Evolutionary conservation across 768 basidiomycete species (phyloP).

Genomic region (Hygrocybe coccinea): DNA sequence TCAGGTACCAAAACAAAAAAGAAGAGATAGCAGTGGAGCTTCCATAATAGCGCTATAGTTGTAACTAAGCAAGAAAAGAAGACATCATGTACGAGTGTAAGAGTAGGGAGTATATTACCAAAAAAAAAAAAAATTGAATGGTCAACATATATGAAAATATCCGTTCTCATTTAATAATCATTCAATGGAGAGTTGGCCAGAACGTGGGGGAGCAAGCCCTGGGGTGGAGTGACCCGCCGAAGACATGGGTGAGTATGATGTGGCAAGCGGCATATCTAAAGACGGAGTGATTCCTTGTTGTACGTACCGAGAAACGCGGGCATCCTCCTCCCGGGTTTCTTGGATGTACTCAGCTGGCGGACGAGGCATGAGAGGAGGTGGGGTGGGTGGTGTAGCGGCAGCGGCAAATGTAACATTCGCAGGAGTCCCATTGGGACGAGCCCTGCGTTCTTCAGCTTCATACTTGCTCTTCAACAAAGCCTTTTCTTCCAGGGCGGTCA

Average conservation of each 20-base stretch:
- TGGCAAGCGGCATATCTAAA: conserved; percentile 10
- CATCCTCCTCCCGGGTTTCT: conserved; percentile 74
- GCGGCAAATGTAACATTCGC: conserved; percentile 18
- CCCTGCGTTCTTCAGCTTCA: conserved; percentile 46
- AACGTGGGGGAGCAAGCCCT: too few relatives aligned
- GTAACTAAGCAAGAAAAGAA: neutral
- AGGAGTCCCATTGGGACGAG: conserved; percentile 8
- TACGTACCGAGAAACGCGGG: conserved; percentile 44
- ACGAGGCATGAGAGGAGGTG: conserved; percentile 70
- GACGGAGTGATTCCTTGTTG: conserved; percentile 28
- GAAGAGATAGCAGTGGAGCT: conserved; percentile 1
- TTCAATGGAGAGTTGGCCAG: too few relatives aligned
- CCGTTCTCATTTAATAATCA: too few relatives aligned
- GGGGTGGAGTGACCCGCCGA: too few relatives aligned
- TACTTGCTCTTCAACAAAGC: conserved; percentile 60
- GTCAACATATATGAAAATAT: too few relatives aligned
- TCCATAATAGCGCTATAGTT: neutral
- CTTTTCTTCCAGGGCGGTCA: conserved; percentile 80
- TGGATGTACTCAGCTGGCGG: conserved; percentile 78
- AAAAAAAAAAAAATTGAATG: too few relatives aligned
- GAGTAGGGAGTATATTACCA: neutral
- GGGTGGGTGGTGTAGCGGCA: conserved; percentile 34
- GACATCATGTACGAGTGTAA: neutral
- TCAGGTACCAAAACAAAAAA: neutral
- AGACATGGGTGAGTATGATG: too few relatives aligned